Percentiles rank a stretch among this genome's conserved stretches.
These are phyloP conservation scores for Ammopiptanthus mongolicus DNA, from an alignment of 306 rosid species.

Conservation along the genomic window DNA sequence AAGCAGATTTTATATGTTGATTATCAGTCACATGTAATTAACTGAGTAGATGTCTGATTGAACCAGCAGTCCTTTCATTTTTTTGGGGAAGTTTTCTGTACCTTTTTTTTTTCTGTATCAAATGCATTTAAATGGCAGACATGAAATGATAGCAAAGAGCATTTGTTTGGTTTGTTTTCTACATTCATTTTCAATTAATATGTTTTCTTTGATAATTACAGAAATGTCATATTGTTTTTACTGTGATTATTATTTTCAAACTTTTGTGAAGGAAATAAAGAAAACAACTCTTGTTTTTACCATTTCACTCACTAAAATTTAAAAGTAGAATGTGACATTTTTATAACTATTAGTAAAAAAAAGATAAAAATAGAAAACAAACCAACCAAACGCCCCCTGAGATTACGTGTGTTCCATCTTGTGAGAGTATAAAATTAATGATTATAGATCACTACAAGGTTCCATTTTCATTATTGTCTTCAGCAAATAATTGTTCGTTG, in stretches of 20 bases:
- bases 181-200: not conserved
- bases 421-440: not conserved
- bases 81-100: not conserved
- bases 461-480: constrained; percentile 10
- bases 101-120: not conserved
- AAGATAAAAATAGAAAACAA: no score
- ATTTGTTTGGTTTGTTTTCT: not conserved
- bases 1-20: constrained; percentile 15
- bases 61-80: not conserved
- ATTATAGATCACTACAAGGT: not conserved
- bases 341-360: no score
- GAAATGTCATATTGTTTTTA: no score
- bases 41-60: constrained; percentile 4
- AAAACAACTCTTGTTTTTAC: not conserved
- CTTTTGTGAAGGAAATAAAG: not conserved
- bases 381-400: not conserved
- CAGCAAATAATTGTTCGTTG: not conserved
- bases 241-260: not conserved
- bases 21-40: constrained; percentile 22
- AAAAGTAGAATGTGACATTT: no score
- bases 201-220: not conserved
- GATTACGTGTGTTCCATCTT: constrained; percentile 2
- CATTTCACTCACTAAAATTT: no score
- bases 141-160: constrained; percentile 8
- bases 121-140: not conserved